Percentiles rank a stretch among this genome's conserved stretches.
Evolutionary conservation across 83 land plant species (phyloP).

Genomic region (Thuja plicata): DNA sequence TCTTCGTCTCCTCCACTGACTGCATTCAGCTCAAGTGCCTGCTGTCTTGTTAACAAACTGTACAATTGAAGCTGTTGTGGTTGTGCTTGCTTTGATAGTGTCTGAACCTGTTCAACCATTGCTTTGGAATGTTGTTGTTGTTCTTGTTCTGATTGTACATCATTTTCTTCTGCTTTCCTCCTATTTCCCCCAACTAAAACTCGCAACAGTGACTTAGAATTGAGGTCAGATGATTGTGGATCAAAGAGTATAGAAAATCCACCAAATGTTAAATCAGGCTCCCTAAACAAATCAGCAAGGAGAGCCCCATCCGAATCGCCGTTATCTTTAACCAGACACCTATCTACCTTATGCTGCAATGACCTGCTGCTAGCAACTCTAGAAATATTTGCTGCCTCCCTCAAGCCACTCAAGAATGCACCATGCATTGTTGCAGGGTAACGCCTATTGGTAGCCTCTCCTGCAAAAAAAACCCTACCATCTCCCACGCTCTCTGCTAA

Average conservation of each 20-base stretch:
- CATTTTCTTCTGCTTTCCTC: constrained; percentile 26
- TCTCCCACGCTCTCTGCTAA: constrained; percentile 87
- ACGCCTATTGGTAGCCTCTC: constrained; percentile 93
- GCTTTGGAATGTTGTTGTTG: constrained; percentile 8
- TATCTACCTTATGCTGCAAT: constrained; percentile 18
- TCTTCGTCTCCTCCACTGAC: constrained; percentile 56
- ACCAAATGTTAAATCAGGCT: constrained; percentile 75
- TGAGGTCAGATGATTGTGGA: constrained; percentile 46
- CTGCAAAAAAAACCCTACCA: constrained; percentile 87
- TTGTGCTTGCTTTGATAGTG: constrained; percentile 17
- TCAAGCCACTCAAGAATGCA: constrained; percentile 89
- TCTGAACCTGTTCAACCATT: constrained; percentile 17
- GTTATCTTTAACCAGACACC: constrained; percentile 25
- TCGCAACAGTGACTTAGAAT: constrained; percentile 51
- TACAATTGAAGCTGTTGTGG: constrained; percentile 48
- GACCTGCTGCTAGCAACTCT: constrained; percentile 41
- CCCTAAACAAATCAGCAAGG: constrained; percentile 56
- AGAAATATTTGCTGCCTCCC: constrained; percentile 92
- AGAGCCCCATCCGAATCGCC: constrained; percentile 30
- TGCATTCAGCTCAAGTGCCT: constrained; percentile 58
- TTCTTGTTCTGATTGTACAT: constrained; percentile 6
- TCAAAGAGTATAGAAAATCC: constrained; percentile 69
- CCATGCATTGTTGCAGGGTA: constrained; percentile 99
- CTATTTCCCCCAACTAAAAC: constrained; percentile 41
- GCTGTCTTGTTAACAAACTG: constrained; percentile 60